These are phyloP conservation scores for Asclepias syriaca DNA, from an alignment of 257 asterid species.

Conservation along the genomic window DNA sequence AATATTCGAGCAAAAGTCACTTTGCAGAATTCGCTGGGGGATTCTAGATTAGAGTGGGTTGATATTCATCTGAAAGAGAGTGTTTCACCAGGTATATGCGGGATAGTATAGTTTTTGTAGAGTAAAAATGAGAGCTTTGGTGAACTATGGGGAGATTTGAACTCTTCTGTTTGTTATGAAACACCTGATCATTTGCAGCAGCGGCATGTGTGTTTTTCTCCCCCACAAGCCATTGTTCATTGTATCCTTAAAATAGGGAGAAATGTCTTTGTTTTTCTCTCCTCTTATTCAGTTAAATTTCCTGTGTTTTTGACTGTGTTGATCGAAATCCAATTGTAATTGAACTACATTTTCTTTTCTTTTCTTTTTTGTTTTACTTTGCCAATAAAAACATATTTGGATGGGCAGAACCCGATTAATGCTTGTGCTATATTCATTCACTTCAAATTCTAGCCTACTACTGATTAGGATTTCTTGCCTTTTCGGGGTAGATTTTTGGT, in stretches of 20 bases:
- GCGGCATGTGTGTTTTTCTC: not conserved
- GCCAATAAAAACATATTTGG: not conserved
- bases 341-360: not conserved
- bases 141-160: too few relatives aligned
- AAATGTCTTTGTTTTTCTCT: not conserved
- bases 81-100: constrained; percentile 4
- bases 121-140: constrained; percentile 8
- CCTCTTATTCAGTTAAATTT: not conserved
- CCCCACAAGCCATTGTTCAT: not conserved
- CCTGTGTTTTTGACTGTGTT: not conserved
- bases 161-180: not conserved
- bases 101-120: constrained; percentile 17
- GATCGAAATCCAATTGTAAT: not conserved
- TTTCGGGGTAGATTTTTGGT: too few relatives aligned
- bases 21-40: not conserved
- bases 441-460: too few relatives aligned
- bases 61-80: not conserved
- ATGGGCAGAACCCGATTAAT: too few relatives aligned
- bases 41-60: not conserved
- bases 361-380: not conserved
- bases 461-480: too few relatives aligned
- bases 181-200: not conserved
- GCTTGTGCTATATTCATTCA: too few relatives aligned
- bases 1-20: not conserved
- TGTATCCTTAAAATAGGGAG: not conserved